phyloP scores from a whole-genome alignment of 108 stramenopile species.

The Chaetoceros muelleri region DNA sequence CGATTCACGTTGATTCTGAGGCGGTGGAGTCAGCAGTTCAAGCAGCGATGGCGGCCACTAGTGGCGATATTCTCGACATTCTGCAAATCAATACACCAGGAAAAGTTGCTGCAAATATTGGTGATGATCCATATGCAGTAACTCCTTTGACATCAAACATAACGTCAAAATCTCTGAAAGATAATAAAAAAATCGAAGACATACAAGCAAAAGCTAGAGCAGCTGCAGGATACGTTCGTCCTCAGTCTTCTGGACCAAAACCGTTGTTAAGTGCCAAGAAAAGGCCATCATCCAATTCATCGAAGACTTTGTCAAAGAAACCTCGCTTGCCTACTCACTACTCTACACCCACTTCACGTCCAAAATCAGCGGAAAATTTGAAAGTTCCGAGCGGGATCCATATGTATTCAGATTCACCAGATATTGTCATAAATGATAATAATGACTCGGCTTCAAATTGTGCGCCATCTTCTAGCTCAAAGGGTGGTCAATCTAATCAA shows the following conservation, averaged over 20 bases:
- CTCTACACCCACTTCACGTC: neutral
- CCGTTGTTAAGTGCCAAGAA: constrained; percentile 25
- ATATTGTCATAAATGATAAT: neutral
- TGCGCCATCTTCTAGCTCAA: constrained; percentile 18
- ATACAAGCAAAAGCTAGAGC: constrained; percentile 64
- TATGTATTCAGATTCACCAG: neutral
- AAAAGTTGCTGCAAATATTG: constrained; percentile 4
- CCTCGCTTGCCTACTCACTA: neutral
- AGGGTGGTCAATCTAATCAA: constrained; percentile 45
- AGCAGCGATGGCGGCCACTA: constrained; percentile 69
- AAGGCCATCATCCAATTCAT: constrained; percentile 9
- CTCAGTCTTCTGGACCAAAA: constrained; percentile 10
- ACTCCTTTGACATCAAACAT: constrained; percentile 2
- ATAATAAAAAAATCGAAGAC: constrained; percentile 50
- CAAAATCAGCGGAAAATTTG: neutral
- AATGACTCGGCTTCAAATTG: neutral
- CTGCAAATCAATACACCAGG: constrained; percentile 14
- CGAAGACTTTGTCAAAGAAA: constrained; percentile 2
- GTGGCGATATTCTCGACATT: constrained; percentile 46
- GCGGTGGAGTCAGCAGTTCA: constrained; percentile 64
- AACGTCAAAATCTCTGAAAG: constrained; percentile 44
- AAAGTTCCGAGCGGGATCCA: neutral
- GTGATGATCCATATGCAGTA: constrained; percentile 2
- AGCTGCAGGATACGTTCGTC: constrained; percentile 67
- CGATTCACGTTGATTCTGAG: constrained; percentile 40